These are phyloP conservation scores for Coemansia sp. DNA, from an alignment of 192 early-diverging fungal species.

Conservation along the genomic window DNA sequence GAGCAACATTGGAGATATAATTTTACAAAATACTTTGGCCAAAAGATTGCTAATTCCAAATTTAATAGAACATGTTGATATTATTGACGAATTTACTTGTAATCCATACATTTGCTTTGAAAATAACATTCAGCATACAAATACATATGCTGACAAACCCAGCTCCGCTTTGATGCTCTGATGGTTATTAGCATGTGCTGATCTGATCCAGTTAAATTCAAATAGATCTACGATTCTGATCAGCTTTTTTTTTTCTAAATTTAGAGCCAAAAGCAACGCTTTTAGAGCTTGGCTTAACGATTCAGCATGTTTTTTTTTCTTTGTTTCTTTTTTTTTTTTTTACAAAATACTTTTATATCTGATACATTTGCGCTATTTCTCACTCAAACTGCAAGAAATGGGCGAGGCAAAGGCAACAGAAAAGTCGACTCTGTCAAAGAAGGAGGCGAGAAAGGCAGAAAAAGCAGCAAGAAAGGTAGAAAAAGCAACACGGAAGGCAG, in stretches of 20 bases:
- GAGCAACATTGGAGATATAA: too few relatives aligned
- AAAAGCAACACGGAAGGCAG: too few relatives aligned
- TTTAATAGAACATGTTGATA: too few relatives aligned
- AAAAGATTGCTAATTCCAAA: too few relatives aligned
- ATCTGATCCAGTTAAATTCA: background rate
- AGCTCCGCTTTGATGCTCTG: background rate
- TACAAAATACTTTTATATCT: background rate
- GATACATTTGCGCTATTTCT: background rate
- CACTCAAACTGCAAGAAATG: background rate
- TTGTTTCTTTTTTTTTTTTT: conserved; percentile 2
- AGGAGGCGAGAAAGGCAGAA: conserved; percentile 6
- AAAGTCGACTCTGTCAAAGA: background rate
- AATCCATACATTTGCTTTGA: too few relatives aligned
- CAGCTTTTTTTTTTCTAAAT: too few relatives aligned
- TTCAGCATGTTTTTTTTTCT: background rate
- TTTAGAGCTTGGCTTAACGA: too few relatives aligned
- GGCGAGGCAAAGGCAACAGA: conserved; percentile 1
- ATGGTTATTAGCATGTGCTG: background rate
- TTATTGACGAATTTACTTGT: too few relatives aligned
- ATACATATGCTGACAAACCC: too few relatives aligned
- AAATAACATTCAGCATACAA: too few relatives aligned
- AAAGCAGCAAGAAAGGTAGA: conserved; percentile 5
- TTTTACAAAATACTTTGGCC: too few relatives aligned
- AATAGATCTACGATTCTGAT: conserved; percentile 9
- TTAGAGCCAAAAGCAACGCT: too few relatives aligned